phyloP scores from a whole-genome alignment of 2,329 filamentous ascomycete genomes.

The Calonectria ilicicola region DNA sequence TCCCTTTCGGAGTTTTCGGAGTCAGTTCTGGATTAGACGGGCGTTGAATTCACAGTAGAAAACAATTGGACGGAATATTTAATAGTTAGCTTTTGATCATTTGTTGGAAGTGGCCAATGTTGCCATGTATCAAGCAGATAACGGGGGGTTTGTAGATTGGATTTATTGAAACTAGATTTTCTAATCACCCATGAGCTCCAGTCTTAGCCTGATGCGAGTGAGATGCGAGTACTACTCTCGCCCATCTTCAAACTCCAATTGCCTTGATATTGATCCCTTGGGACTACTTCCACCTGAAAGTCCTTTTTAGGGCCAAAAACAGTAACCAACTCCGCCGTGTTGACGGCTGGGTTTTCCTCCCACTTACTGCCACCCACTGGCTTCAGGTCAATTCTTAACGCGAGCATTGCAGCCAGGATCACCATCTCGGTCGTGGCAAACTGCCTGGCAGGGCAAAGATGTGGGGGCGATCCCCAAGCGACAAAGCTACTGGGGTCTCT shows the following conservation, averaged over 20 bases:
- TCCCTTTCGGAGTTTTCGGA: background rate
- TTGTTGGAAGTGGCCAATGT: background rate
- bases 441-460: constrained; percentile 45
- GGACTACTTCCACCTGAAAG: constrained; percentile 21
- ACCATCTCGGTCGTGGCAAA: constrained; percentile 45
- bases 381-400: constrained; percentile 6
- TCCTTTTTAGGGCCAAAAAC: constrained; percentile 32
- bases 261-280: constrained; percentile 26
- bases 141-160: too few relatives aligned
- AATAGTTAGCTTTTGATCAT: too few relatives aligned
- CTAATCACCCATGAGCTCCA: background rate
- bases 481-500: constrained; percentile 49
- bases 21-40: background rate
- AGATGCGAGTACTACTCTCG: constrained; percentile 37
- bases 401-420: constrained; percentile 32
- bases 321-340: constrained; percentile 17
- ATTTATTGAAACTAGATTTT: background rate
- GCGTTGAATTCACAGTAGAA: background rate
- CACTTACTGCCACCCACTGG: background rate
- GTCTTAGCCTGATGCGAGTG: constrained; percentile 38
- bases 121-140: too few relatives aligned
- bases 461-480: constrained; percentile 44
- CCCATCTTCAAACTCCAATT: constrained; percentile 39
- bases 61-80: background rate
- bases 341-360: constrained; percentile 19